Base-by-base conservation (phyloP, 805 yeast genomes). In the Zygosaccharomyces rouxii region DNA sequence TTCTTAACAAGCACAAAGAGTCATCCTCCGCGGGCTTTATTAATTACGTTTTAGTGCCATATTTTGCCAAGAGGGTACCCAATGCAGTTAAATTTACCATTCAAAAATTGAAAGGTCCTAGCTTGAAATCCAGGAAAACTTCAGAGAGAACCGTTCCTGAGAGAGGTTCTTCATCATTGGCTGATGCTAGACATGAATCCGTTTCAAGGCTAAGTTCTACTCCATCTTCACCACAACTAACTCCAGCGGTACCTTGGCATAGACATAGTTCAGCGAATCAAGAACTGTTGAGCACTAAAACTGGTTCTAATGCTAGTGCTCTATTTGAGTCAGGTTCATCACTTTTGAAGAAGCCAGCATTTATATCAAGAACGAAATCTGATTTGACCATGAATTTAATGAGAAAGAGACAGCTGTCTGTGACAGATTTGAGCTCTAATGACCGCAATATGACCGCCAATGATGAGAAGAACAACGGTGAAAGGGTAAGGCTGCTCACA, bases 1-100 rank as follows among this genome's bases (percentile, higher is more conserved):
- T 66, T 9, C 25, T 60, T 6, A 59, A 60, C 48, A 57, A 54
- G 22, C 53, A 51, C 13, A 68, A 66, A 37, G 77, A 74, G 39
- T 64, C 70, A 5, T 71, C 75, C 11, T 66, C 75, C 0, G 53
- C 62, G 16, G 81, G 79, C 3, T 80, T 78, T 55, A 62, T 78
- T 33, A 78, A 74, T 3, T 75, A 74, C 52, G 78, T 80, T 7
- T 50, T 81, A 2, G 70, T 80, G 1, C 84, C 85, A 0, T 78
- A 74, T 60, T 81, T 70, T 57, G 75, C 70, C 43, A 73, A 72
- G 48, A 73, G 67, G 50, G 61, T 78, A 3, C 84, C 85, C 0
- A 55, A 66, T 35, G 63, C 76, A 3, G 72, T 78, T 7, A 71
- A 70, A 42, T 74, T 72, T 50, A 64, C 79, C 19, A 66, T 78